Evolutionary conservation across 805 yeast species (phyloP), one percentile per base, ranked within the genome.

Genomic region (Ogataea henricii): DNA sequence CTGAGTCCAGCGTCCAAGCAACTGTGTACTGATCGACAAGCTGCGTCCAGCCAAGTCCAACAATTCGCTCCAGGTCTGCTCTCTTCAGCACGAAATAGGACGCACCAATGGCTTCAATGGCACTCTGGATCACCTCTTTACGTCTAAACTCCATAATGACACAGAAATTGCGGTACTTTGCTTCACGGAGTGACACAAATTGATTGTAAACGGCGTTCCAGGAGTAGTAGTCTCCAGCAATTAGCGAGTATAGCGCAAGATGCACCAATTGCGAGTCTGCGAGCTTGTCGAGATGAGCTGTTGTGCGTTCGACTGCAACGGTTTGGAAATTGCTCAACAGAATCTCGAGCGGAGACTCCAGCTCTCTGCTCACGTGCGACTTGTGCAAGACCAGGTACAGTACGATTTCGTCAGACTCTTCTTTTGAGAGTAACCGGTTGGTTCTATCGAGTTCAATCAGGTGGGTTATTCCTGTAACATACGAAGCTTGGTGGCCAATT

Each of bases 401-500:
- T 13, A 70, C 68, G 16, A 79, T 55, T 47, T 76, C 81, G 25
- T 61, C 59, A 1, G 58, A 49, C 54, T 78, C 82, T 0, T 54
- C 55, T 1, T 40, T 30, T 0, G 57, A 50, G 20, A 77, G 58
- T 10, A 66, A 51, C 0, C 29, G 34, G 5, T 37, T 18, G 5
- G 43, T 41, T 9, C 53, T 49, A 13, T 63, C 60, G 9, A 55
- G 55, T 7, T 60, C 60, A 20, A 79, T 58, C 21, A 81, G 54
- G 49, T 72, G 73, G 33, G 62, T 59, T n/a, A 80, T 70, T 22
- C 79, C 67, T 1, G 87, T 85, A 3, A 80, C 48, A 54, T 79
- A 82, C 1, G 85, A 71, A 50, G 79, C 78, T 55, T 75, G 73
- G 48, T 78, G 77, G 7, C 79, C 80, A 4, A 70, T 56, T 3